phyloP scores from a whole-genome alignment of 768 basidiomycete genomes.

The Nidula microcarpa region DNA sequence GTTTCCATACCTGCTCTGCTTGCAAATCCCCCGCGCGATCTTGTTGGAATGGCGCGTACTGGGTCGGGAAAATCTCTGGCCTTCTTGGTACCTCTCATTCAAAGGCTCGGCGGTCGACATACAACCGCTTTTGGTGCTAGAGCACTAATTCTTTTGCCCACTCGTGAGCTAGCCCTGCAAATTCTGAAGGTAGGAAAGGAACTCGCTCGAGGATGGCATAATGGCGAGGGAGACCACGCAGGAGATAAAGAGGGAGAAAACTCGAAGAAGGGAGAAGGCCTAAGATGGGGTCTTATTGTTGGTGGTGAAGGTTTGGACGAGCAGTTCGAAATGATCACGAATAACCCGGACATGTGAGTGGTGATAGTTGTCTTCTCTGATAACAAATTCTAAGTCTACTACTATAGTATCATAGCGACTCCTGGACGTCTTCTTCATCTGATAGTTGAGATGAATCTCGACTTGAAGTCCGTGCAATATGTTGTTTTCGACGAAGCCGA shows the following conservation, averaged over 20 bases:
- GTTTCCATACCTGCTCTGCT: constrained; percentile 84
- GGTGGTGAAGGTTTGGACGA: constrained; percentile 95
- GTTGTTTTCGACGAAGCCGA: constrained; percentile 98
- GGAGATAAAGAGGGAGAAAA: constrained; percentile 67
- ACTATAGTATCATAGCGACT: constrained; percentile 86
- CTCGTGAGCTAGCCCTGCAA: constrained; percentile 92
- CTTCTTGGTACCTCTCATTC: constrained; percentile 89
- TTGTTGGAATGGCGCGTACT: constrained; percentile 98
- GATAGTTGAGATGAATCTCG: constrained; percentile 93
- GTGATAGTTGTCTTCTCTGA: too few relatives aligned
- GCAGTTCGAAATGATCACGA: constrained; percentile 93
- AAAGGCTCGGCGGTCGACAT: constrained; percentile 81
- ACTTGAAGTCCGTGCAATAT: constrained; percentile 82
- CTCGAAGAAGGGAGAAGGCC: constrained; percentile 50
- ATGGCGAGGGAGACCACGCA: constrained; percentile 61
- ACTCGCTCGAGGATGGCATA: constrained; percentile 78
- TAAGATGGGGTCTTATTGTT: constrained; percentile 93
- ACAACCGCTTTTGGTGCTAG: constrained; percentile 78
- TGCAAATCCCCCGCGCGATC: constrained; percentile 79
- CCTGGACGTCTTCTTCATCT: constrained; percentile 97
- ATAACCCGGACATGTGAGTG: constrained; percentile 94
- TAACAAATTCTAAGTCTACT: constrained; percentile 7
- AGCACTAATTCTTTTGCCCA: constrained; percentile 86
- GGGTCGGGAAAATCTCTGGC: constrained; percentile 98
- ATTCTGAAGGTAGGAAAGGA: constrained; percentile 94